Evolutionary conservation across 805 yeast species (phyloP), one percentile per base, ranked within the genome.

Genomic region (Jamesozyma lodderae): DNA sequence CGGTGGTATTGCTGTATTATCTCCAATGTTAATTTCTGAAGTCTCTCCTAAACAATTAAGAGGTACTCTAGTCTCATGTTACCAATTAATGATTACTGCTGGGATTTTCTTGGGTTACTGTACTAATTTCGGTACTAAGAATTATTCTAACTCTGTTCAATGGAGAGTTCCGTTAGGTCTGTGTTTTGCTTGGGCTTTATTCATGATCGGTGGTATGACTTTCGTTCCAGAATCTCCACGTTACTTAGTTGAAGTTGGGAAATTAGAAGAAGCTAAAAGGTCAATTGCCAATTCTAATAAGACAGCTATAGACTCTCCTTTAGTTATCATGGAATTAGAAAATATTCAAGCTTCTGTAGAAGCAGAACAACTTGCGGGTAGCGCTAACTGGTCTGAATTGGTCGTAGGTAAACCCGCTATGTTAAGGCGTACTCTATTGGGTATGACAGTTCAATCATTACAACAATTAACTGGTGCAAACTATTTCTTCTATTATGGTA

Each of bases 51-150:
- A 59, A 36, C 48, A 72, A 40, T 62, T 80, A 37, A 75, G 90
- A 72, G 88, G 88, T 60, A 68, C 82, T 23, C 68, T 81, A 46
- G 87, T 81, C 37, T 76, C 81, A 25, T 72, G 78, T 51, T 81
- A 73, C 66, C 88, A 81, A 63, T 67, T 81, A 55, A 76, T 73
- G 73, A 75, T 80, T 46, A 81, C 88, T 24, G 63, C 75, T 35
- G 90, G 88, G 63, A 81, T 81, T 52, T 80, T 81, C 64, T 65
- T 81, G 48, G 90, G 87, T 58, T 79, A 79, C 70, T 79, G 86
- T 63, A 68, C 79, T 34, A 77, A 76, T 42, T 81, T 71, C 57
- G 88, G 87, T 61, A 76, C 62, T 14, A 59, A 58, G 38, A 51
- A 47, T 19, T 59, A 59, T 43, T 32, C 42, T 5, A 45, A 54